phyloP scores from a whole-genome alignment of 129 eudicot genomes.

The Mikania micrantha region DNA sequence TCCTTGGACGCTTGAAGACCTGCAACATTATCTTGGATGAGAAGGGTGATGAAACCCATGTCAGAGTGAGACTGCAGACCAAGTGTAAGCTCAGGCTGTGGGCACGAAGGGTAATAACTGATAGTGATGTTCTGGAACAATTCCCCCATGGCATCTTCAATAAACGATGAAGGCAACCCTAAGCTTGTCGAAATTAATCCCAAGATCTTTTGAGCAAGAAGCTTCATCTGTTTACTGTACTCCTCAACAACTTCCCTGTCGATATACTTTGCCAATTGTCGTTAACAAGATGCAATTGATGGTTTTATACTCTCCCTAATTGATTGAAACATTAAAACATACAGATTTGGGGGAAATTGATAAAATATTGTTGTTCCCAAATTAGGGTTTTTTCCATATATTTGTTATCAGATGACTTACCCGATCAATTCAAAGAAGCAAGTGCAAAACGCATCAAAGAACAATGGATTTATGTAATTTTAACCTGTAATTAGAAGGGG shows the following conservation, averaged over 20 bases:
- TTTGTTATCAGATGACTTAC: not conserved
- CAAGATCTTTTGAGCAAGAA: constrained; percentile 59
- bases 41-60: constrained; percentile 85
- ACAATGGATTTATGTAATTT: not conserved
- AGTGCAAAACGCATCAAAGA: not conserved
- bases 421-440: not conserved
- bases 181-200: constrained; percentile 70
- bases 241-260: constrained; percentile 60
- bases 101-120: constrained; percentile 90
- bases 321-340: not conserved
- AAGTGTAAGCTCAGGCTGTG: constrained; percentile 90
- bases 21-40: constrained; percentile 81
- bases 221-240: constrained; percentile 65
- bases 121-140: constrained; percentile 83
- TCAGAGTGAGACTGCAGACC: constrained; percentile 93
- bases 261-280: not conserved
- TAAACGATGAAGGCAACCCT: constrained; percentile 47
- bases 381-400: not conserved
- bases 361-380: not conserved
- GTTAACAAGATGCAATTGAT: constrained; percentile 15
- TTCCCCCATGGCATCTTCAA: constrained; percentile 72
- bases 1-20: constrained; percentile 81
- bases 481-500: constrained; percentile 63
- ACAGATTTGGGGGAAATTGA: not conserved
- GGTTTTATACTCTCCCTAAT: not conserved